Conservation (phyloP, 345 rosid genomes). For the Psidium friedrichsthalianum region DNA sequence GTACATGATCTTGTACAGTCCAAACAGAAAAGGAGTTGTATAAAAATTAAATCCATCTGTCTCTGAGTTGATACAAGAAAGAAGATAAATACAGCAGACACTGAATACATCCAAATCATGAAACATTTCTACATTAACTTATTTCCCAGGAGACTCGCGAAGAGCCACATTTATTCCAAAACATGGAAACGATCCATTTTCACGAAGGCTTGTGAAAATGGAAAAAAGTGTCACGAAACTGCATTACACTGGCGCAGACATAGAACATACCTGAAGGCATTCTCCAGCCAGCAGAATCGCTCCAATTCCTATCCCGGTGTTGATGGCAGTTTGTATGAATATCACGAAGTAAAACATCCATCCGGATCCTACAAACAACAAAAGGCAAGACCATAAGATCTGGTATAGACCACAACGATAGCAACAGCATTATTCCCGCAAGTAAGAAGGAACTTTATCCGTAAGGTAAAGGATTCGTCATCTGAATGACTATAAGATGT, state of each 20-base stretch:
- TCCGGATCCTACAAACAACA: slow-evolving; percentile 67
- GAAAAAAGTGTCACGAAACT: not conserved
- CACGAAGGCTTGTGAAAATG: not conserved
- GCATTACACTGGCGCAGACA: not conserved
- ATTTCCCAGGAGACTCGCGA: not conserved
- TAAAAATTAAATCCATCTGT: not conserved
- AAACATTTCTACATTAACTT: not conserved
- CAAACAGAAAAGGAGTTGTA: not conserved
- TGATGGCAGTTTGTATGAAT: slow-evolving; percentile 82
- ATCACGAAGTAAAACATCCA: slow-evolving; percentile 94
- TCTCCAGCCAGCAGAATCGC: slow-evolving; percentile 79
- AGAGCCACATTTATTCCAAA: not conserved
- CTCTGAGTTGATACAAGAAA: not conserved
- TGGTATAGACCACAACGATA: not conserved
- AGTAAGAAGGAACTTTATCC: not conserved
- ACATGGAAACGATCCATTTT: no score
- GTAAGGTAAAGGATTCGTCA: not conserved
- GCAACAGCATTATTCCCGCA: not conserved
- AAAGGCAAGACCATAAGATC: not conserved
- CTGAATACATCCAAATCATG: not conserved
- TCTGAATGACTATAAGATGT: not conserved
- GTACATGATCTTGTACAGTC: slow-evolving; percentile 58
- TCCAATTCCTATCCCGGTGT: slow-evolving; percentile 83
- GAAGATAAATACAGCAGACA: not conserved
- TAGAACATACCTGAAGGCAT: slow-evolving; percentile 57